These are phyloP conservation scores for Linum lewisii DNA, from an alignment of 345 rosid genomes.

Conservation along the genomic window DNA sequence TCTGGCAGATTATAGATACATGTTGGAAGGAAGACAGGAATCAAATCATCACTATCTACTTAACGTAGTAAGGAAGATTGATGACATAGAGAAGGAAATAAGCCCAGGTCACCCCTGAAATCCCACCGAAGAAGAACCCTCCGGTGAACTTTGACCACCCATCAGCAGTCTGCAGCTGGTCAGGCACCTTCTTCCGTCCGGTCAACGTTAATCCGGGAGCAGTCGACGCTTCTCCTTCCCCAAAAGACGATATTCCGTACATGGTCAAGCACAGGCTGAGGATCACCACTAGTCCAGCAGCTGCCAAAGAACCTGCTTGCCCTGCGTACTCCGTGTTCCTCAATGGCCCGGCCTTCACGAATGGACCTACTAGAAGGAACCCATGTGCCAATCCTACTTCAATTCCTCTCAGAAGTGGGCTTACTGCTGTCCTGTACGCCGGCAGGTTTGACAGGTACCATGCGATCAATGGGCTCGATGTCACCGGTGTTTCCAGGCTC, in stretches of 20 bases:
- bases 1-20: no score
- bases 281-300: conserved; percentile 77
- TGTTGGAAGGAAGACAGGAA: no score
- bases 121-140: conserved; percentile 94
- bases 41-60: conserved; percentile 21
- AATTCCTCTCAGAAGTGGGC: conserved; percentile 79
- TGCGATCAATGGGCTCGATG: conserved; percentile 87
- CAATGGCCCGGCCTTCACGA: conserved; percentile 76
- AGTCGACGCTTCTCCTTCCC: conserved; percentile 72
- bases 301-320: conserved; percentile 70
- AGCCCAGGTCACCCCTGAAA: conserved; percentile 94
- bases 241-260: conserved; percentile 69
- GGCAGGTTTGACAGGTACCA: conserved; percentile 98
- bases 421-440: conserved; percentile 85
- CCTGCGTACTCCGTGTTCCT: conserved; percentile 81
- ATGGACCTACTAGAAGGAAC: conserved; percentile 77
- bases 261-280: conserved; percentile 82
- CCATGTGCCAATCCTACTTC: conserved; percentile 92
- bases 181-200: conserved; percentile 90
- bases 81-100: conserved; percentile 78
- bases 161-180: conserved; percentile 84
- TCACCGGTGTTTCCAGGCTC: conserved; percentile 87
- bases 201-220: conserved; percentile 81
- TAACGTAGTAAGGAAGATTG: conserved; percentile 80
- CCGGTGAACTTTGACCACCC: conserved; percentile 92